Conservation (phyloP, 73 alveolate genomes). For the Vitrella brassicaformis region DNA sequence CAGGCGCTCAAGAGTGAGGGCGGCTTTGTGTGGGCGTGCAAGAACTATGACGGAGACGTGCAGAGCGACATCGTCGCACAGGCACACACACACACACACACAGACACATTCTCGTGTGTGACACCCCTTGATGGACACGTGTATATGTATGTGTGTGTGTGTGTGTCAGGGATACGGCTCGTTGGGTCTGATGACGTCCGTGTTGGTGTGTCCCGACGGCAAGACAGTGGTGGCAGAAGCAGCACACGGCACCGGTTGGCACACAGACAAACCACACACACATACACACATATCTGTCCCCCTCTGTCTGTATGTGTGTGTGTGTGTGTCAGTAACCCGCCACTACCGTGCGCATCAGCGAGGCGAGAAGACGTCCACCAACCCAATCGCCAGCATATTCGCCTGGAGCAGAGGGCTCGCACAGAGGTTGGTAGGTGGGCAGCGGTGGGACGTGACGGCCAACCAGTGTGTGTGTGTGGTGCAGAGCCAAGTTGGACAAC, state of each 20-base stretch:
- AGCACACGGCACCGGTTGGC: constrained; percentile 80
- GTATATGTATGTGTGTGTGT: constrained; percentile 72
- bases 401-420: constrained; percentile 74
- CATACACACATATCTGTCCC: too few species aligned
- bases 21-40: constrained; percentile 88
- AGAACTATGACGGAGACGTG: constrained; percentile 83
- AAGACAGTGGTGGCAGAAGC: constrained; percentile 61
- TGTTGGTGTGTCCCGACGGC: constrained; percentile 59
- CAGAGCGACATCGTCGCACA: constrained; percentile 72
- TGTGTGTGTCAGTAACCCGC: constrained; percentile 67
- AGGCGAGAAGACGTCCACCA: constrained; percentile 70
- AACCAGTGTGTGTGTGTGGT: constrained; percentile 16
- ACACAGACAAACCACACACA: too few species aligned
- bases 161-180: constrained; percentile 66
- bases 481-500: constrained; percentile 59
- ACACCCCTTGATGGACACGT: constrained; percentile 50
- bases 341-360: constrained; percentile 58
- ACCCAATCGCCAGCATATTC: constrained; percentile 63
- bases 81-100: constrained; percentile 53
- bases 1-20: constrained; percentile 62
- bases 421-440: constrained; percentile 43
- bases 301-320: too few species aligned
- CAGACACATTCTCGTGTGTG: constrained; percentile 63
- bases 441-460: too few species aligned
- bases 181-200: constrained; percentile 59